Evolutionary conservation across 805 yeast genomes (phyloP), one percentile per base, ranked within the genome.

Genomic region (Lachancea quebecensis): DNA sequence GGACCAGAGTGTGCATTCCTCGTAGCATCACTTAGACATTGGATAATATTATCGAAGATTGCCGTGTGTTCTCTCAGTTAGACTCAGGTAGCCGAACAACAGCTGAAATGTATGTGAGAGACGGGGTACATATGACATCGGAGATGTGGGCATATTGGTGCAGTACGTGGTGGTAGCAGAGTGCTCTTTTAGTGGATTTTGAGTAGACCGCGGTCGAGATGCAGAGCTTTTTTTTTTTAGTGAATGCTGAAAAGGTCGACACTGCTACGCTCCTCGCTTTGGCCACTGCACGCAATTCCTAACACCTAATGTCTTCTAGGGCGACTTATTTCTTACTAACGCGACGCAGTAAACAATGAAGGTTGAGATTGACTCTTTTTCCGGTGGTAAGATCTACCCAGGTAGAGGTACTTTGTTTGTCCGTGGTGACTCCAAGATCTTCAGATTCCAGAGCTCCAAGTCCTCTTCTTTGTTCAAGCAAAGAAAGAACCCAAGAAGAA

Each of bases 401-500:
- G 99, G 99, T 78, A 88, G 97, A 82, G 98, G 99, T 78, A 88
- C 95, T 72, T 83, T 93, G 74, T 93, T 87, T 72, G 89, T 93
- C 76, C 89, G 99, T 79, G 98, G 98, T 68, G 99, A 93, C 88
- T 90, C 98, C 71, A 93, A 93, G 83, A 76, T 90, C 69, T 93
- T 93, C 95, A 90, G 99, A 83, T 93, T 93, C 93, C 95, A 85
- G 75, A 82, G 86, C 74, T 85, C 97, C 64, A 93, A 93, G 79
- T 81, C 95, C 70, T 91, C 95, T 67, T 89, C 98, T 71, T 84
- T 93, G 69, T 93, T 93, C 93, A 82, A 83, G 71, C 99, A 93
- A 82, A 89, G 97, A 85, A 93, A 93, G 95, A 93, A 93, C 90
- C 99, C 99, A 79, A 90, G 99, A 84, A 86, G 96, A 83, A 82